Conservation (phyloP, 306 rosid genomes). For the Vicia faba region DNA sequence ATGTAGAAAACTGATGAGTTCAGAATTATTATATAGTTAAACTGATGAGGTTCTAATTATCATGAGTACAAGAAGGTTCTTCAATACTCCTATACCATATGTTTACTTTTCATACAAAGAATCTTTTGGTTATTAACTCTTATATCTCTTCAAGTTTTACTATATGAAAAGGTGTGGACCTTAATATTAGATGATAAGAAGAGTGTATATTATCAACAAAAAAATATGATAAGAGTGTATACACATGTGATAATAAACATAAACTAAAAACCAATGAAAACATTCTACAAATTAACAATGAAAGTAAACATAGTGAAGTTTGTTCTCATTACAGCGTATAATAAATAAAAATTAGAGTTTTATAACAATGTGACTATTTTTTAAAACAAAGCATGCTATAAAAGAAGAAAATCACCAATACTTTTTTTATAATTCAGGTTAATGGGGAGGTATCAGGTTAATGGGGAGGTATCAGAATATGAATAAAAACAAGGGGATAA, state of each 20-base stretch:
- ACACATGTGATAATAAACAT: background rate
- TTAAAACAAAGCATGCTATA: background rate
- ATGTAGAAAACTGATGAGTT: conserved; percentile 6
- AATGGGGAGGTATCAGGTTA: background rate
- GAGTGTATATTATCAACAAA: too few relatives aligned
- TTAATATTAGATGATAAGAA: too few relatives aligned
- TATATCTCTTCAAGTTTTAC: background rate
- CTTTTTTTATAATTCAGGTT: conserved; percentile 13
- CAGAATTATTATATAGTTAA: background rate
- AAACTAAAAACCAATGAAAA: too few relatives aligned
- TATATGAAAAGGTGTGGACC: too few relatives aligned
- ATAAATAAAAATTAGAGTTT: background rate
- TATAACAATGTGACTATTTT: background rate
- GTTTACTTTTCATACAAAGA: background rate
- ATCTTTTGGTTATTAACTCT: background rate
- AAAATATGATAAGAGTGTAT: too few relatives aligned
- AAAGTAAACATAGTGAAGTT: background rate
- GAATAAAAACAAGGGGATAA: conserved; percentile 4
- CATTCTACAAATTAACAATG: too few relatives aligned
- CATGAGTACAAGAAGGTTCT: too few relatives aligned
- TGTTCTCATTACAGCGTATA: background rate
- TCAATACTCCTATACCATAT: background rate
- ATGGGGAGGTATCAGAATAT: background rate
- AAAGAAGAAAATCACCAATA: background rate
- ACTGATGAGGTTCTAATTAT: background rate